phyloP scores from a whole-genome alignment of 1,284 basidiomycete species.

The Trichosporon coremiiforme region DNA sequence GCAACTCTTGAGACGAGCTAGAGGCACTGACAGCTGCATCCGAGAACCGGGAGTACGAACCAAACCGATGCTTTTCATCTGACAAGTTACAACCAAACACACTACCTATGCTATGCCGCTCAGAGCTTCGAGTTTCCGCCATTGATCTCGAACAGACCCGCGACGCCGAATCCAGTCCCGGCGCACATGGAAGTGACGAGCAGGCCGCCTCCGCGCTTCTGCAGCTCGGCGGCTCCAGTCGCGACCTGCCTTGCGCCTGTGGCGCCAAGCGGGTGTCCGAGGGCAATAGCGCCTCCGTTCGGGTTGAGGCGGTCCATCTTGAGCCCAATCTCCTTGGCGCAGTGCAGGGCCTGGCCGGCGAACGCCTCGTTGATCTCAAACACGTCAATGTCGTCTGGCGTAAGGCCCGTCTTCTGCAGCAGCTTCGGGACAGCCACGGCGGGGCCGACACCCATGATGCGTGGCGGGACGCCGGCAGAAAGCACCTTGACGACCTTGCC shows the following conservation, averaged over 20 bases:
- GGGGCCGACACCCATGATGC: constrained; percentile 86
- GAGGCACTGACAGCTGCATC: too few relatives aligned
- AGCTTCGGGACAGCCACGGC: constrained; percentile 77
- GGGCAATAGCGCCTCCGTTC: constrained; percentile 76
- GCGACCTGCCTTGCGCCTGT: constrained; percentile 82
- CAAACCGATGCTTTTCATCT: too few relatives aligned
- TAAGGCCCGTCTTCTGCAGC: constrained; percentile 69
- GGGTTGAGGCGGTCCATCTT: constrained; percentile 80
- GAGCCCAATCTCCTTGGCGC: constrained; percentile 64
- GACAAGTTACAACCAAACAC: too few relatives aligned
- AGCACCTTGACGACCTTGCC: constrained; percentile 76
- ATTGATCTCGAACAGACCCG: constrained; percentile 30
- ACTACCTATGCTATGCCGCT: too few relatives aligned
- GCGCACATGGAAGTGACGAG: constrained; percentile 90
- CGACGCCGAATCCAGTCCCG: constrained; percentile 64
- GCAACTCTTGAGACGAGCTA: too few relatives aligned
- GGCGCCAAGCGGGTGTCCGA: constrained; percentile 57
- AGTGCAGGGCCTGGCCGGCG: constrained; percentile 79
- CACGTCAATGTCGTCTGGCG: constrained; percentile 75
- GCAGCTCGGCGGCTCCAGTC: constrained; percentile 77
- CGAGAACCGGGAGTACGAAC: too few relatives aligned
- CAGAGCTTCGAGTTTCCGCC: constrained; percentile 20
- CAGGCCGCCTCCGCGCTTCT: constrained; percentile 71
- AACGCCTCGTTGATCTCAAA: constrained; percentile 86
- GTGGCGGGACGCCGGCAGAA: constrained; percentile 75